A percentile compares a stretch with the other conserved stretches of the same genome.
Evolutionary conservation across 2,329 filamentous ascomycete genomes (phyloP).

Genomic region (Thielaviopsis euricoi): DNA sequence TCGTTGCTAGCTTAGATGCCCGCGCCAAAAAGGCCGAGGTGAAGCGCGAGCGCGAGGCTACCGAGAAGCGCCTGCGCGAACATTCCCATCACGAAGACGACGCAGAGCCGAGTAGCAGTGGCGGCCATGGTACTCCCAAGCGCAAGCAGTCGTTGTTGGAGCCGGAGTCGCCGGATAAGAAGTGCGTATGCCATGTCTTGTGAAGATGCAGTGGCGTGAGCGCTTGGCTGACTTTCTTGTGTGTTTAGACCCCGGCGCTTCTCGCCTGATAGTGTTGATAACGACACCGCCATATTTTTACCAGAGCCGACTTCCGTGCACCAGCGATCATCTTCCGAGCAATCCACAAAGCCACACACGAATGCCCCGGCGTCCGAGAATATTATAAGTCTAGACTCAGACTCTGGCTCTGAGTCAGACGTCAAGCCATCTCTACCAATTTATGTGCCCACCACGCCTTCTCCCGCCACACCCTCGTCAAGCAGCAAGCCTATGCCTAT

Average conservation of each 20-base stretch:
- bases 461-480: neutral
- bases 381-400: neutral
- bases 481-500: neutral
- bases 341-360: neutral
- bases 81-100: neutral
- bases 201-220: neutral
- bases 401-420: neutral
- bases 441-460: neutral
- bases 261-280: neutral
- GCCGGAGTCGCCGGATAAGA: neutral
- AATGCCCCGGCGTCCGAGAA: neutral
- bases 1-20: slow-evolving; percentile 24
- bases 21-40: slow-evolving; percentile 12
- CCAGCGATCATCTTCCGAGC: neutral
- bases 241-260: neutral
- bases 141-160: neutral
- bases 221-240: neutral
- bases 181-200: neutral
- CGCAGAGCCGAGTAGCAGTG: neutral
- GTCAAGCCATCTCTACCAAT: neutral
- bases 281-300: neutral
- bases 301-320: neutral
- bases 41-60: neutral
- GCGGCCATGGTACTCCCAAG: neutral
- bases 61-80: neutral